A percentile compares a stretch with the other conserved stretches of the same genome.
phyloP scores from a whole-genome alignment of 495 filamentous ascomycete genomes.

The Daldinia childiae region DNA sequence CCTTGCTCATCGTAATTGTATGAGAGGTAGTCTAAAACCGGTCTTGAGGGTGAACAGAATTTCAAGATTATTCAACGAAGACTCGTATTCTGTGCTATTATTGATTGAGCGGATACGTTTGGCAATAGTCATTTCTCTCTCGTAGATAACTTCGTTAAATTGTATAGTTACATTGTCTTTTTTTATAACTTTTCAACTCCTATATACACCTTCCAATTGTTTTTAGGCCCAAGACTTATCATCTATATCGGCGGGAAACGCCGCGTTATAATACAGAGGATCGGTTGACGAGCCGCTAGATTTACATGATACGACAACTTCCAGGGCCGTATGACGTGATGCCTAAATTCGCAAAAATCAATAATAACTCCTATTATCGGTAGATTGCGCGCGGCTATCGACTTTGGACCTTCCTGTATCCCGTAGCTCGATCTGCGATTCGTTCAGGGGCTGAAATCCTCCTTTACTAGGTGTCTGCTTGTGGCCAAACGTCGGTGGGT shows the following conservation, averaged over 20 bases:
- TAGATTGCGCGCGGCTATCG: background rate
- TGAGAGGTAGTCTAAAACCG: background rate
- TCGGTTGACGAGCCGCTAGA: background rate
- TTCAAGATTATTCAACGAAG: background rate
- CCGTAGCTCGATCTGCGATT: conserved; percentile 1
- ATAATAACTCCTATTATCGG: background rate
- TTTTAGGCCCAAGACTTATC: no score
- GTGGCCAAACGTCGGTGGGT: background rate
- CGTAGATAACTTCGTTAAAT: background rate
- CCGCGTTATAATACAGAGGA: background rate
- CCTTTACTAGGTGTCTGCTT: background rate
- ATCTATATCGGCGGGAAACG: background rate
- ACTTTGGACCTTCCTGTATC: background rate
- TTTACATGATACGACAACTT: background rate
- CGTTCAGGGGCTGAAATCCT: background rate
- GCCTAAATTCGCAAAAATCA: background rate
- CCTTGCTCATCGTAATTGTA: background rate
- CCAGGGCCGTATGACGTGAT: background rate
- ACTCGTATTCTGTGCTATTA: no score
- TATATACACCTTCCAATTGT: background rate
- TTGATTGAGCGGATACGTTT: no score
- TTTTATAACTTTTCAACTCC: background rate
- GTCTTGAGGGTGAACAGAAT: background rate
- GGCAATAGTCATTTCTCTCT: background rate
- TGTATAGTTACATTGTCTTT: background rate